Conservation (phyloP, 2,329 filamentous ascomycete species). For the Alternaria angustiovoidea region DNA sequence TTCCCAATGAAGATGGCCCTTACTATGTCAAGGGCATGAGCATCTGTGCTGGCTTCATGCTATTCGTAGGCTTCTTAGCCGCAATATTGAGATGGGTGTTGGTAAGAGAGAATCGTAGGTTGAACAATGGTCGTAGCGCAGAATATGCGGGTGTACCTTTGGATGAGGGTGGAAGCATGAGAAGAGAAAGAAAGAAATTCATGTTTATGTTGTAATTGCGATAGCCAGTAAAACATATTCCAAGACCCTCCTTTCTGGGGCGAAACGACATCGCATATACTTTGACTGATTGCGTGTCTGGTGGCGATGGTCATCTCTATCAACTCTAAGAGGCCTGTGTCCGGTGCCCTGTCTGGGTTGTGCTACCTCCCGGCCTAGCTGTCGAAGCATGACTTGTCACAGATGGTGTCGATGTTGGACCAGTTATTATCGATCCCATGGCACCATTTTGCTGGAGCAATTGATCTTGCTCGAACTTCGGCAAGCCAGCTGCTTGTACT, state of each 20-base stretch:
- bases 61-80: constrained; percentile 55
- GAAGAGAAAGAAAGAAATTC: constrained; percentile 29
- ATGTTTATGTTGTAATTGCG: constrained; percentile 40
- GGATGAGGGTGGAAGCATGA: constrained; percentile 29
- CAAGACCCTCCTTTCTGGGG: not conserved
- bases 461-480: not conserved
- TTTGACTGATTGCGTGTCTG: not conserved
- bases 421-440: not conserved
- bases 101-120: constrained; percentile 36
- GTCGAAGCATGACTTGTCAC: not conserved
- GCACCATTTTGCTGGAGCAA: not conserved
- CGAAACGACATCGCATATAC: not conserved
- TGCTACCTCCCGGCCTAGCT: not conserved
- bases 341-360: too few relatives aligned
- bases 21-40: constrained; percentile 60
- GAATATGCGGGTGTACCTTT: constrained; percentile 41
- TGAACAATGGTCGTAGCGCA: constrained; percentile 12
- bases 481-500: not conserved
- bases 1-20: constrained; percentile 60
- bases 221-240: not conserved
- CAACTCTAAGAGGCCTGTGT: not conserved
- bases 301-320: not conserved
- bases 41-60: constrained; percentile 61
- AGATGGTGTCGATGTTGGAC: not conserved
- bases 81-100: constrained; percentile 54